Percentiles rank a stretch among this genome's conserved stretches.
Conservation (phyloP, 441 rosid genomes). For the Omphalea diandra region DNA sequence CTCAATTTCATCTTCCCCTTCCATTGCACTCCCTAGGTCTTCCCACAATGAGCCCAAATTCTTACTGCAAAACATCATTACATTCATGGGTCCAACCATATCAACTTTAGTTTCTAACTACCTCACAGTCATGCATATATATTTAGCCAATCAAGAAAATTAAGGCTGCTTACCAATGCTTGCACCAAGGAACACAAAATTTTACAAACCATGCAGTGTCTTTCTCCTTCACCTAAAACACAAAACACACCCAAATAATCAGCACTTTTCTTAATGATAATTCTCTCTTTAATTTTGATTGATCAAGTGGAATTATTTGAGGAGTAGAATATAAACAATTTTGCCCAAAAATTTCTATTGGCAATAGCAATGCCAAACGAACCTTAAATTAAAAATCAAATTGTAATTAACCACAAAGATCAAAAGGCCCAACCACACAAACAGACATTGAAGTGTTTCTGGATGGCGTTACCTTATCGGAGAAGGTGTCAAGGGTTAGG, state of each 20-base stretch:
- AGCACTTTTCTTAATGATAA: no score
- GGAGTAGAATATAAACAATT: no score
- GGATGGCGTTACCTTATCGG: conserved; percentile 67
- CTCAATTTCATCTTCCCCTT: conserved; percentile 93
- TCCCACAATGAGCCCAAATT: conserved; percentile 91
- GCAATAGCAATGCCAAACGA: no score
- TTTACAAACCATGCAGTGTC: conserved; percentile 96
- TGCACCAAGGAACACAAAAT: conserved; percentile 98
- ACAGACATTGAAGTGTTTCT: no score
- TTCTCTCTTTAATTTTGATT: no score
- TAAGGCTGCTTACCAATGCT: conserved; percentile 72
- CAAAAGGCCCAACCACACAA: no score
- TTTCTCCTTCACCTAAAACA: conserved; percentile 81
- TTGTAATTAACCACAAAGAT: no score
- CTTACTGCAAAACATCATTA: conserved; percentile 50
- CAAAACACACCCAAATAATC: not conserved
- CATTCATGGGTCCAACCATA: conserved; percentile 5
- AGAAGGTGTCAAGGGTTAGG: conserved; percentile 82
- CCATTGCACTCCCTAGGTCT: conserved; percentile 82
- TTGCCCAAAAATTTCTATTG: no score
- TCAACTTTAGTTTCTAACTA: no score
- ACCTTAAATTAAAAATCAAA: no score
- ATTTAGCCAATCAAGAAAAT: not conserved
- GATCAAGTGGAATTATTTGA: no score
- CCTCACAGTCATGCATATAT: no score